Base-by-base conservation (phyloP, 495 filamentous ascomycete genomes). In the Amniculicola lignicola region DNA sequence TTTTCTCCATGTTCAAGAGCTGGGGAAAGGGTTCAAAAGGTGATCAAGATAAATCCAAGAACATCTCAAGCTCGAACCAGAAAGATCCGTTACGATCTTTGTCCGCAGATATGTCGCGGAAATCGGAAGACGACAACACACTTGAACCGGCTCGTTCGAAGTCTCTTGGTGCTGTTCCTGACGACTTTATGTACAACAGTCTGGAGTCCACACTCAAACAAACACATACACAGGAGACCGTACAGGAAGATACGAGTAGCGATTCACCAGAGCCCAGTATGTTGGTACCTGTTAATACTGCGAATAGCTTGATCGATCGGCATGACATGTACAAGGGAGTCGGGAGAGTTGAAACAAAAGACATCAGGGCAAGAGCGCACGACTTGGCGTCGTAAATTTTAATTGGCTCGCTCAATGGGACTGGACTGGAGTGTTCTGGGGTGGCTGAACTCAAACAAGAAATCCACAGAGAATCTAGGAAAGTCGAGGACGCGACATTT, bases 251-350 rank as follows among this genome's bases (percentile, higher is more conserved):
- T 4, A 35, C 42, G 10, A 21, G 9, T 1, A 22, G 40, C n/a
- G 25, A 40, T 25, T 10, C 6, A 1, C 21, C 46, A 11, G 19
- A 56, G 36, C 15, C 25, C 1, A n/a, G n/a, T n/a, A n/a, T n/a
- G n/a, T 41, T 57, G 24, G 36, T 16, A 16, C 53, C 51, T 42
- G 59, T 40, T 0, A 42, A 57, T 16, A 62, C 53, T 4, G 59
- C 47, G n/a, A 47, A 58, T 23, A 54, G 54, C 41, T 24, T 58
- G 14, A 54, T 63, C 19, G 54, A 54, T 39, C 29, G 60, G 10
- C 60, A 63, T 45, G 54, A 59, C 22, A 49, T 54, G 48, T 63
- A 37, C 22, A 36, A 54, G 19, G 54, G 54, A 11, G 21, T 54
- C 6, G 54, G 49, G 9, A 42, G 54, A 19, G 19, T 63, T 10